A percentile compares a stretch with the other conserved stretches of the same genome.
These are phyloP conservation scores for Geranomyces variabilis DNA, from an alignment of 192 early-diverging fungal genomes.

Conservation along the genomic window DNA sequence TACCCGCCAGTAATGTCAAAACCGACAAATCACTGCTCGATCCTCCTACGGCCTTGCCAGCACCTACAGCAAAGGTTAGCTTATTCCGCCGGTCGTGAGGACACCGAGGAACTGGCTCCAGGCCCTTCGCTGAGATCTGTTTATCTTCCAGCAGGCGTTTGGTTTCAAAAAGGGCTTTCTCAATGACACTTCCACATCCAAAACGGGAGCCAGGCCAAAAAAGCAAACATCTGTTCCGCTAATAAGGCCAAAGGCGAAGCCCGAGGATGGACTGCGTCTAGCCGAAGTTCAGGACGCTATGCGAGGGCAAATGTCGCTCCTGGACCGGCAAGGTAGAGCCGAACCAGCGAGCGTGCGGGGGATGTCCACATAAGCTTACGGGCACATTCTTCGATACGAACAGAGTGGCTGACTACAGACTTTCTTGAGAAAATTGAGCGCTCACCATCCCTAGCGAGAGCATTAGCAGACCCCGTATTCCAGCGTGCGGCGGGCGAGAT, in stretches of 20 bases:
- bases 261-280: conserved; percentile 19
- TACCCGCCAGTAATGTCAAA: not conserved
- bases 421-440: conserved; percentile 42
- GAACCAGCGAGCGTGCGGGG: not conserved
- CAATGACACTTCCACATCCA: not conserved
- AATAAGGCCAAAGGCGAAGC: conserved; percentile 16
- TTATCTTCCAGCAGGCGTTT: not conserved
- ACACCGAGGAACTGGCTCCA: too few relatives aligned
- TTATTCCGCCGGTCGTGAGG: too few relatives aligned
- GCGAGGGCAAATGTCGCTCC: conserved; percentile 30
- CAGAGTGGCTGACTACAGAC: conserved; percentile 51
- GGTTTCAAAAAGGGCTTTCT: conserved; percentile 1
- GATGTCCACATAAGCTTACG: not conserved
- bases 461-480: conserved; percentile 46
- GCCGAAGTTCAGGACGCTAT: conserved; percentile 51
- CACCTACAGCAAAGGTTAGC: not conserved
- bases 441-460: conserved; percentile 38
- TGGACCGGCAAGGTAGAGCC: conserved; percentile 28
- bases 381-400: not conserved
- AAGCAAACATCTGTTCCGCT: not conserved
- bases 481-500: conserved; percentile 37
- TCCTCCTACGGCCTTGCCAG: not conserved
- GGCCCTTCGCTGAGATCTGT: too few relatives aligned
- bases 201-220: conserved; percentile 1
- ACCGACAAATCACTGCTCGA: not conserved